phyloP scores from a whole-genome alignment of 169 alveolate species.

The Plasmodium falciparum region DNA sequence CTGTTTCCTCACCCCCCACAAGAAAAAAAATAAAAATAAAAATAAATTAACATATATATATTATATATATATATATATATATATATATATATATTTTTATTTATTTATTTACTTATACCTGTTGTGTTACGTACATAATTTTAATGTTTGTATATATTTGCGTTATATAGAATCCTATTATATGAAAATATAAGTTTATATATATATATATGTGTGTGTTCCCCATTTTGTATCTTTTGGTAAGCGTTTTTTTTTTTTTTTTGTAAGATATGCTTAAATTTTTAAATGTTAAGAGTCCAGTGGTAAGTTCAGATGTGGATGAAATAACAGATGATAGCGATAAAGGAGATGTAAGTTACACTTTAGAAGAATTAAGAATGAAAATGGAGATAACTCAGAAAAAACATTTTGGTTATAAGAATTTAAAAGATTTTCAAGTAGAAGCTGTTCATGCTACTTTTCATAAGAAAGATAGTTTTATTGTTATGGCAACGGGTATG shows the following conservation, averaged over 20 bases:
- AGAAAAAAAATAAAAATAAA: no score
- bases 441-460: slow-evolving; percentile 95
- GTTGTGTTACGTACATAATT: no score
- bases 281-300: neutral
- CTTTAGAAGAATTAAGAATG: slow-evolving; percentile 42
- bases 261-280: slow-evolving; percentile 24
- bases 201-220: neutral
- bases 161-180: neutral
- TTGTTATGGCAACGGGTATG: slow-evolving; percentile 99
- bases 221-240: no score
- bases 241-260: no score
- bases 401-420: slow-evolving; percentile 62
- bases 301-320: slow-evolving; percentile 17
- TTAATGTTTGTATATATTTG: no score
- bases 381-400: slow-evolving; percentile 70
- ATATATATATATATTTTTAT: no score
- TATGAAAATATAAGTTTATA: neutral
- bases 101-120: no score
- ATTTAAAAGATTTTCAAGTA: slow-evolving; percentile 84
- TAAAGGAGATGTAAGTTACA: neutral
- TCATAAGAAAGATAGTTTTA: slow-evolving; percentile 93
- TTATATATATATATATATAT: no score
- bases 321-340: slow-evolving; percentile 9
- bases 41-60: no score
- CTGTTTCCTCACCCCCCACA: no score